Evolutionary conservation across 257 asterid species (phyloP).

Genomic region (Parsonsia alboflavescens): DNA sequence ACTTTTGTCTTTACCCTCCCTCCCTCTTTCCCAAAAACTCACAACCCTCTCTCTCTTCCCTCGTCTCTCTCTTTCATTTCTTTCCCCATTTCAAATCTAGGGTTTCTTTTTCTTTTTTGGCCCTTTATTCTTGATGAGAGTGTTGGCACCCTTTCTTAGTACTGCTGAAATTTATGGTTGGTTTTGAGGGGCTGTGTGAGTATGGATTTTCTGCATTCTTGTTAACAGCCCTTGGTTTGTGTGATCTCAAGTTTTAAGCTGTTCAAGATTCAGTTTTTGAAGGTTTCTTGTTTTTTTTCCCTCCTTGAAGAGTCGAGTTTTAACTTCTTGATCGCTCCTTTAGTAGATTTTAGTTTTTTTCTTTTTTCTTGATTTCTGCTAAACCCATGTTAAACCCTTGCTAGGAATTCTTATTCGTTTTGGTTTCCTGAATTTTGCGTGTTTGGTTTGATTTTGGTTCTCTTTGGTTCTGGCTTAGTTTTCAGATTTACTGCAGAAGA

Average conservation of each 20-base stretch:
- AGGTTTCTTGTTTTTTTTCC: background rate
- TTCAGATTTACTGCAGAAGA: conserved; percentile 24
- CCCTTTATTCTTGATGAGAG: conserved; percentile 14
- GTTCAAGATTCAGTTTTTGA: conserved; percentile 21
- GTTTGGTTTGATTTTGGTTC: conserved; percentile 13
- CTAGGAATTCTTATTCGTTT: conserved; percentile 6
- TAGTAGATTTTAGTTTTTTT: conserved; percentile 2
- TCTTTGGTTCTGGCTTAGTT: conserved; percentile 14
- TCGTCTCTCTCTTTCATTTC: conserved; percentile 17
- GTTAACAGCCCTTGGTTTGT: conserved; percentile 24
- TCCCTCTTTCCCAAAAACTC: conserved; percentile 38
- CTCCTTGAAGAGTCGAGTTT: background rate
- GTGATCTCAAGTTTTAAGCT: conserved; percentile 19
- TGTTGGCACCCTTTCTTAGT: conserved; percentile 18
- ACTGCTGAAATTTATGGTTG: conserved; percentile 21
- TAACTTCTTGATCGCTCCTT: conserved; percentile 16
- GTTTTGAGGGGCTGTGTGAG: conserved; percentile 21
- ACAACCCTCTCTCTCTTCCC: conserved; percentile 15
- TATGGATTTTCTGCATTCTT: conserved; percentile 43
- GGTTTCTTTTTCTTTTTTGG: conserved; percentile 39
- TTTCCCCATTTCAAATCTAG: conserved; percentile 58
- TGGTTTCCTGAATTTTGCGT: conserved; percentile 14
- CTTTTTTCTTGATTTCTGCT: conserved; percentile 21
- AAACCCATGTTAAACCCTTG: conserved; percentile 65
- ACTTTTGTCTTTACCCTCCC: conserved; percentile 71